Base-by-base conservation (phyloP, 2,329 filamentous ascomycete species). In the Pestalotiopsis sp. region DNA sequence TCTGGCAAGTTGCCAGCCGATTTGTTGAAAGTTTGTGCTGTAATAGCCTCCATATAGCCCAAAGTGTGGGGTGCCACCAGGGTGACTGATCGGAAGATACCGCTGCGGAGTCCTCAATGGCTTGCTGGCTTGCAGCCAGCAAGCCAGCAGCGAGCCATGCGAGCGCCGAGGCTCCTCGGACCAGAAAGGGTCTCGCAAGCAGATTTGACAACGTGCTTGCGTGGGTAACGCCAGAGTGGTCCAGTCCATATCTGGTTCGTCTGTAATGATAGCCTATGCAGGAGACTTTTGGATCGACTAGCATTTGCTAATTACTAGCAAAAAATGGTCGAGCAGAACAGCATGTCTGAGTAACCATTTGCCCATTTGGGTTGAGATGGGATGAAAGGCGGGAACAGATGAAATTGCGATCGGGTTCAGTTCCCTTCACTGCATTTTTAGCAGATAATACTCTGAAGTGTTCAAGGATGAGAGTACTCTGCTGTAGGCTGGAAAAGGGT, bases 1-100 rank as follows among this genome's bases (percentile, higher is more conserved):
- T 67, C 59, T 67, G 65, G 65, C 59, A 67, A 49, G 31, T 67
- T 67, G 65, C 65, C 65, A 64, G 39, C 61, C 39, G 36, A 63
- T 62, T 67, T 55, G 38, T 60, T 66, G 52, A 17, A n/a, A 55
- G 49, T 23, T 38, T 3, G 20, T n/a, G 11, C 14, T 41, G 6
- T 49, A 60, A 20, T 49, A 14, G 9, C 27, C 4, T 27, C 1
- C 4, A 27, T 27, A 27, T 27, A 27, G 27, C 27, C 4, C 27
- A 4, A 27, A 27, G 27, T 27, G 27, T 27, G 27, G 27, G 27
- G 27, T 27, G 27, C n/a, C 17, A 59, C 12, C 1, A 12, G 55
- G 27, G 14, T 3, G 1, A 7, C 5, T 14, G 55, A 31, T 20
- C 20, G 45, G 45, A 23, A 52, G 5, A 9, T 52, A 20, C 45